Conservation (phyloP, 169 alveolate genomes). For the Toxoplasma gondii region DNA sequence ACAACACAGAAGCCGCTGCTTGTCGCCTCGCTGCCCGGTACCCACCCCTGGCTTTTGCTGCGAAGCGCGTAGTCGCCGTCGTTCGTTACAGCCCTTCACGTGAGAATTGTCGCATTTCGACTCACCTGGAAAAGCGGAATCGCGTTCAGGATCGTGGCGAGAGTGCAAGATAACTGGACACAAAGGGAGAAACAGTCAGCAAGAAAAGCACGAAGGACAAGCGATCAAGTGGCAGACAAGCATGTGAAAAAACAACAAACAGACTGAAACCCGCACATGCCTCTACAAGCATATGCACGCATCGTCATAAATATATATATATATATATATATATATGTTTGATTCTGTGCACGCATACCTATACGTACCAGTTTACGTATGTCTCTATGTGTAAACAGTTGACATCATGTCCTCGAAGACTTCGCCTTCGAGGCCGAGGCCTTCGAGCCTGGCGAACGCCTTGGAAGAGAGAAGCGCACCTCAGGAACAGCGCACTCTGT, state of each 20-base stretch:
- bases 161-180: neutral
- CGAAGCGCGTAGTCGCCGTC: too few species aligned
- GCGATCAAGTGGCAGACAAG: neutral
- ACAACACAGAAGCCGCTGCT: too few species aligned
- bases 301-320: neutral
- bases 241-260: neutral
- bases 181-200: neutral
- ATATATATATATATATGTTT: neutral
- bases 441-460: too few species aligned
- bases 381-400: too few species aligned
- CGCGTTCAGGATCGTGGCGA: constrained; percentile 4
- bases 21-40: too few species aligned
- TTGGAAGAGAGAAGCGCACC: too few species aligned
- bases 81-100: too few species aligned
- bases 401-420: too few species aligned
- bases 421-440: too few species aligned
- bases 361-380: too few species aligned
- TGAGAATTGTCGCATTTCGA: neutral
- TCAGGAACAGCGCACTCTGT: too few species aligned
- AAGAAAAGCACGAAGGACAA: neutral
- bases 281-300: neutral
- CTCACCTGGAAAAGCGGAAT: constrained; percentile 14
- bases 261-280: neutral
- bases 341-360: neutral
- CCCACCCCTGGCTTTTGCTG: neutral